phyloP scores from a whole-genome alignment of 73 alveolate species.

The Diophrys sp. region DNA sequence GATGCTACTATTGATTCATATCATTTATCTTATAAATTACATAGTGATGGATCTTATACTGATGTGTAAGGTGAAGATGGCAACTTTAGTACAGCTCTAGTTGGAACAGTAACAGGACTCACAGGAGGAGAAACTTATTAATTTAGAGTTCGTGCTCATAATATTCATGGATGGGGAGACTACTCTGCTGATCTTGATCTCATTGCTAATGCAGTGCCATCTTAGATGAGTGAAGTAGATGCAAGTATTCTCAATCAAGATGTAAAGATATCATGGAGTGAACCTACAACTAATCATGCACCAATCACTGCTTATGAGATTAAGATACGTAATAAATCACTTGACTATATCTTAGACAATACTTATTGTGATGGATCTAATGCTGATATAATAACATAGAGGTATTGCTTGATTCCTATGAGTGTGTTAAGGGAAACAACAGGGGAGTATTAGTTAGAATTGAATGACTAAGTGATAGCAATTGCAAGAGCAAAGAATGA shows the following conservation, averaged over 20 bases:
- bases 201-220: constrained; percentile 16
- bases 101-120: constrained; percentile 1
- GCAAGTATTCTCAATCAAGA: neutral
- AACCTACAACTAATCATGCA: constrained; percentile 32
- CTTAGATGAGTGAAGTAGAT: constrained; percentile 16
- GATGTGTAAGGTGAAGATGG: constrained; percentile 24
- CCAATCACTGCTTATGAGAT: constrained; percentile 28
- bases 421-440: constrained; percentile 10
- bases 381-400: neutral
- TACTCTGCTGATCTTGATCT: constrained; percentile 7
- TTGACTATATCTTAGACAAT: neutral
- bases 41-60: constrained; percentile 4
- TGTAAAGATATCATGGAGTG: constrained; percentile 44
- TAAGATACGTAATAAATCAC: neutral
- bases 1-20: constrained; percentile 44
- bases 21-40: constrained; percentile 19
- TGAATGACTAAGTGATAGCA: constrained; percentile 26
- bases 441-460: constrained; percentile 1
- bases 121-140: constrained; percentile 13
- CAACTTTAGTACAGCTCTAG: neutral
- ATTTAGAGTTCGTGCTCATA: constrained; percentile 37
- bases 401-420: constrained; percentile 44
- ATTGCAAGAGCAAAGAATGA: constrained; percentile 26
- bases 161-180: constrained; percentile 51
- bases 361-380: constrained; percentile 34